phyloP scores from a whole-genome alignment of 306 rosid species.

The Inga laurina region DNA sequence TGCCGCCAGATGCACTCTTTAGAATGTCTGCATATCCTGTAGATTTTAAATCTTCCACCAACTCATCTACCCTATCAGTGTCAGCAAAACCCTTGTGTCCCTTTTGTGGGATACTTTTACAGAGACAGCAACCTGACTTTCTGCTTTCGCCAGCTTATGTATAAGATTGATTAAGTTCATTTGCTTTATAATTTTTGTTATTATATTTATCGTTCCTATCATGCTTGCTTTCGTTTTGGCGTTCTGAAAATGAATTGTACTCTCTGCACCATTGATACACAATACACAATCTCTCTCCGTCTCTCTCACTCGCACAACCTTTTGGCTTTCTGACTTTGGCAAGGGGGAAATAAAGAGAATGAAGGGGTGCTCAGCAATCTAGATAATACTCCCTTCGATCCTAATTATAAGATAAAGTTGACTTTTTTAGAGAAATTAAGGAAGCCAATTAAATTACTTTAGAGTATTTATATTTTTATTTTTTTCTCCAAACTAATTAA shows the following conservation, averaged over 20 bases:
- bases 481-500: no score
- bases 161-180: constrained; percentile 35
- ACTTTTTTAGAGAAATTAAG: no score
- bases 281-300: neutral
- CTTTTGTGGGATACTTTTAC: constrained; percentile 84
- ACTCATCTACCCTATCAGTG: constrained; percentile 32
- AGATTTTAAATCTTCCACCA: constrained; percentile 39
- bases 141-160: constrained; percentile 78
- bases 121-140: constrained; percentile 74
- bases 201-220: constrained; percentile 1
- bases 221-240: constrained; percentile 1
- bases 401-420: no score
- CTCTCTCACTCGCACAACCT: neutral
- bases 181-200: neutral
- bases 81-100: constrained; percentile 72
- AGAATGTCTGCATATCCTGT: constrained; percentile 45
- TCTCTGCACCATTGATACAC: neutral
- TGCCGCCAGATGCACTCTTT: constrained; percentile 71
- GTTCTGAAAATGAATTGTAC: neutral
- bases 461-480: no score
- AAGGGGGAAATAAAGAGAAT: neutral
- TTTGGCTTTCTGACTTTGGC: neutral
- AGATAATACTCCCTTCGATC: no score
- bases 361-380: no score
- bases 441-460: no score